A percentile compares a stretch with the other conserved stretches of the same genome.
Evolutionary conservation across 2,329 filamentous ascomycete genomes (phyloP).

Genomic region (Pseudogymnoascus sp.): DNA sequence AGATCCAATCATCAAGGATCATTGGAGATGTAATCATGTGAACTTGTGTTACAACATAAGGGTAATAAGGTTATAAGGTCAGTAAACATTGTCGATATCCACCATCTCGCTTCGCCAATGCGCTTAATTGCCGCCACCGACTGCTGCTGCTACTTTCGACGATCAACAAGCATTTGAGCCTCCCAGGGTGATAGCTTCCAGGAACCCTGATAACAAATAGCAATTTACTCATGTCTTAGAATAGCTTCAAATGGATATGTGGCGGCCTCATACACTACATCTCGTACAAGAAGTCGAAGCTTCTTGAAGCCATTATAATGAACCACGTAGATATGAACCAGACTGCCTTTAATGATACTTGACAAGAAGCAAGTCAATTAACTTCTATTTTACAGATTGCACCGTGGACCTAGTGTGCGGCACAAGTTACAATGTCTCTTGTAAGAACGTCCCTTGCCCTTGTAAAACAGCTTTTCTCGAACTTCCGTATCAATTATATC

Average conservation of each 20-base stretch:
- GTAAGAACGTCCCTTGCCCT: background rate
- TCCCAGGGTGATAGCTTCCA: background rate
- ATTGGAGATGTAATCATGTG: conserved; percentile 3
- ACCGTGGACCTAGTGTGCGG: background rate
- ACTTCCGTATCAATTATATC: conserved; percentile 11
- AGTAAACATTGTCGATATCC: conserved; percentile 5
- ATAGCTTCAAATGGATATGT: background rate
- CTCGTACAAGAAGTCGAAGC: background rate
- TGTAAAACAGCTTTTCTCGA: conserved; percentile 3
- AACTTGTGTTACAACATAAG: background rate
- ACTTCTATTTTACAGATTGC: conserved; percentile 10
- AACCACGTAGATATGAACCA: background rate
- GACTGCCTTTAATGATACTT: background rate
- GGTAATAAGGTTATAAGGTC: conserved; percentile 6
- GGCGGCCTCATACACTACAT: background rate
- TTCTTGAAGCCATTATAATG: background rate
- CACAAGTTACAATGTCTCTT: background rate
- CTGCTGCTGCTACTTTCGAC: background rate
- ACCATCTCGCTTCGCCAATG: conserved; percentile 4
- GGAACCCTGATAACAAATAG: background rate
- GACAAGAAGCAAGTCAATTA: conserved; percentile 4
- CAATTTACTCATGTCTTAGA: background rate
- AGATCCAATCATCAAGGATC: background rate
- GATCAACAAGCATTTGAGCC: background rate
- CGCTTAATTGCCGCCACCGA: background rate